Conservation (phyloP, 495 filamentous ascomycete genomes). For the Penicillium turbatum region DNA sequence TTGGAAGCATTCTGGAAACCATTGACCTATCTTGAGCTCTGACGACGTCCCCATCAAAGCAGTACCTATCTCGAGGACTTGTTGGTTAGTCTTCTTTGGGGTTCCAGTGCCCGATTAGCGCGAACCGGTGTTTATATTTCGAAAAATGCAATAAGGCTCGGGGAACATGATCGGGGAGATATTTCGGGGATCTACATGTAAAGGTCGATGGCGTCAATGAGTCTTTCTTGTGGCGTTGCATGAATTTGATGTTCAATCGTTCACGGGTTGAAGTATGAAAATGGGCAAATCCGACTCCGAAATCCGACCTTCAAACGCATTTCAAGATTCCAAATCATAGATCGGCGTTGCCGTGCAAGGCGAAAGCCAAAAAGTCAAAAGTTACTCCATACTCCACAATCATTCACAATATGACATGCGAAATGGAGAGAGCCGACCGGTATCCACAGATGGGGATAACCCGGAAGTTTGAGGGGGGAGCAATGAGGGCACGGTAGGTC, state of each 20-base stretch:
- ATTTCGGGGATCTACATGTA: not conserved
- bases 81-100: not conserved
- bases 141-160: too few relatives aligned
- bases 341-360: not conserved
- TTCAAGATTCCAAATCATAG: not conserved
- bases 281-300: not conserved
- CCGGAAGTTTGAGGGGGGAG: not conserved
- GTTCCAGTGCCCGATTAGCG: not conserved
- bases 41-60: constrained; percentile 1
- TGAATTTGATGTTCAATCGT: not conserved
- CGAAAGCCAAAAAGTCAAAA: not conserved
- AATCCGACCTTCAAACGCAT: not conserved
- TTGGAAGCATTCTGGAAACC: not conserved
- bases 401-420: too few relatives aligned
- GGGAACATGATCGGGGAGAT: not conserved
- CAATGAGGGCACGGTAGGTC: not conserved
- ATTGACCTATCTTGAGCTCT: not conserved
- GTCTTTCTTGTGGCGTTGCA: not conserved
- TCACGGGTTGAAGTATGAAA: too few relatives aligned
- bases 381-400: not conserved
- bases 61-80: not conserved
- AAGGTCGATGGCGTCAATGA: not conserved
- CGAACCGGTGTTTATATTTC: not conserved
- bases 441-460: not conserved
- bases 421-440: not conserved